Base-by-base conservation (phyloP, 257 asterid species). In the Craterostigma plantagineum region DNA sequence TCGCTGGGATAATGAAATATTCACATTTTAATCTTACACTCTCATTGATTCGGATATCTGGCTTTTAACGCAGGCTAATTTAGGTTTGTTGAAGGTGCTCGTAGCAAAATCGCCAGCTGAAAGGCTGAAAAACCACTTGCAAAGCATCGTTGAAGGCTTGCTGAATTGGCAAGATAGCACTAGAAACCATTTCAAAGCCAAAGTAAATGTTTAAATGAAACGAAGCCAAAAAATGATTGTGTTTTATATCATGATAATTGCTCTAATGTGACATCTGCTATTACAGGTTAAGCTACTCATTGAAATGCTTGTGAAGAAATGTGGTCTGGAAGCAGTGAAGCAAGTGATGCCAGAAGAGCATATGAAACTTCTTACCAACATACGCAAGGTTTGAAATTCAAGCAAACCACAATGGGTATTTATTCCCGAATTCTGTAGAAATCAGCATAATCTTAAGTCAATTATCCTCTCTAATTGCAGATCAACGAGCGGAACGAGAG, bases 271-370 rank as follows among this genome's bases (percentile, higher is more conserved):
- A n/a, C 6, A 14, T 52, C 37, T 34, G 10, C 48, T 46, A 52
- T 11, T 63, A 54, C 49, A 87, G 95, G 79, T 87, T 45, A 87
- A 87, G 63, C 61, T 68, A 60, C 92, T 87, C 16, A 67, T 87
- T 59, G 98, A 82, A 61, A 87, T 87, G 93, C 95, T 87, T 16
- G 76, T 87, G 63, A 87, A 70, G 72, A 87, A 79, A 72, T 87
- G 95, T 54, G 98, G 98, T 30, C 14, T 87, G 54, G 91, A 73
- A 67, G 92, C 95, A 52, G 95, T 87, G 33, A 79, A 70, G 72
- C 59, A 59, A 55, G 98, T 82, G 50, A 82, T 79, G 92, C 98
- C 98, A 37, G 83, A 74, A 67, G 92, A 77, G 63, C 98, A 87
- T 66, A 68, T 75, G 80, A 87, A 79, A 63, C 92, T 87, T 37